Evolutionary conservation across 2,329 filamentous ascomycete genomes (phyloP).

Genomic region (Microdochium nivale): DNA sequence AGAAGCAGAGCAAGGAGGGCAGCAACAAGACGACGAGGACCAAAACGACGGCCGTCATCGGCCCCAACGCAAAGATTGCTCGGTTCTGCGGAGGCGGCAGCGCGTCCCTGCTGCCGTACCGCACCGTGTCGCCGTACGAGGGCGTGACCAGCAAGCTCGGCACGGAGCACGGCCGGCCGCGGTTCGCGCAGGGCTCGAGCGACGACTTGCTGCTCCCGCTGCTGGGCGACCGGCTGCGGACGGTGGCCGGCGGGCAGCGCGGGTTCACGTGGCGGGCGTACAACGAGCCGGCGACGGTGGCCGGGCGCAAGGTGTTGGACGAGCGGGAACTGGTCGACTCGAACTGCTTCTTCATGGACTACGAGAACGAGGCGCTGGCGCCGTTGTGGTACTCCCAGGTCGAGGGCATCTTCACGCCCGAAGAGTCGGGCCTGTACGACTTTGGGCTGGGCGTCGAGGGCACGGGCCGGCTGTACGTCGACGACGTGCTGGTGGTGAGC

Average conservation of each 20-base stretch:
- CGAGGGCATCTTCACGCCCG: constrained; percentile 38
- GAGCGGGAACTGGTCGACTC: constrained; percentile 53
- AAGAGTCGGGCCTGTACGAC: constrained; percentile 51
- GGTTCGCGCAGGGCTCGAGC: constrained; percentile 43
- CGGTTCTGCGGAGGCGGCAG: constrained; percentile 58
- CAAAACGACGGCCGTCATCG: constrained; percentile 40
- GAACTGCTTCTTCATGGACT: constrained; percentile 64
- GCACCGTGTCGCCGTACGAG: constrained; percentile 63
- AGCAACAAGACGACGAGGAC: background rate
- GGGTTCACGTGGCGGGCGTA: constrained; percentile 60
- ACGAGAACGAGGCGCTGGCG: constrained; percentile 51
- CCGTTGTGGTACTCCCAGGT: constrained; percentile 58
- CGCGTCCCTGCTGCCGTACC: constrained; percentile 51
- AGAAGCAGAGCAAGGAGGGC: no score
- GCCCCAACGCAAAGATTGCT: constrained; percentile 48
- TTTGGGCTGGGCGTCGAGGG: constrained; percentile 62
- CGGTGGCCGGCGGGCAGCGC: constrained; percentile 43
- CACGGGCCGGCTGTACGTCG: constrained; percentile 50
- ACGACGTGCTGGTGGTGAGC: constrained; percentile 52
- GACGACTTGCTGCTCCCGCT: constrained; percentile 59
- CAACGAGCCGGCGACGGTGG: constrained; percentile 20
- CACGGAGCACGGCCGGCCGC: no score
- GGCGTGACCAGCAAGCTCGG: constrained; percentile 41
- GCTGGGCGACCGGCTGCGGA: constrained; percentile 51
- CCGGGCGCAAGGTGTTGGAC: constrained; percentile 28